Base-by-base conservation (phyloP, 2,329 filamentous ascomycete genomes). In the Aspergillus sp. region DNA sequence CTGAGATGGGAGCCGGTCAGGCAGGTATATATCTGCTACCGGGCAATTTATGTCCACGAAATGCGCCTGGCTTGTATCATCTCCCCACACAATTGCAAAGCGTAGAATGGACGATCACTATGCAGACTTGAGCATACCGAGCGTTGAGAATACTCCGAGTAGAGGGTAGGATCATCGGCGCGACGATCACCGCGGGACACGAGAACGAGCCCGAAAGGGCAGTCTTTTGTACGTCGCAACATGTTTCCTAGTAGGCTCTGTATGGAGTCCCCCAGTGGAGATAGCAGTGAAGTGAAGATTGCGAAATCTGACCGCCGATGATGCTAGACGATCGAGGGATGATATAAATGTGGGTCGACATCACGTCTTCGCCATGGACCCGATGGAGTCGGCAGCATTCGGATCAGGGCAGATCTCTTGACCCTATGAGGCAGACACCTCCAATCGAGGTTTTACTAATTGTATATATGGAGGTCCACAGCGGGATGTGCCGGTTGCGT, bases 61-160 rank as follows among this genome's bases (percentile, higher is more conserved):
- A 29, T 29, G 25, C 25, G 1, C 19, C n/a, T n/a, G 48, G 45
- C n/a, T 63, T 58, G 56, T 54, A 45, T 56, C 54, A 63, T 62
- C 47, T 55, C 50, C 55, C 61, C 54, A 52, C 53, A 48, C 32
- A 32, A 62, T 61, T 55, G 36, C 42, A 47, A 46, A 42, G 36
- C 31, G 14, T 17, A 38, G 34, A 38, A 38, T 38, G 14, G 14
- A 38, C 34, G 34, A 38, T 38, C 34, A 38, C 7, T 10, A 38
- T n/a, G 34, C 16, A 9, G 14, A 7, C 11, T 38, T 14, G 7
- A 13, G 7, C 16, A 38, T 17, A 13, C n/a, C 9, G 34, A 38
- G 34, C 3, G 34, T 9, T 29, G 5, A 29, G 25, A 29, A 10
- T 29, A n/a, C n/a, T n/a, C n/a, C n/a, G n/a, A n/a, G n/a, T n/a